A percentile compares a stretch with the other conserved stretches of the same genome.
phyloP scores from a whole-genome alignment of 2,329 filamentous ascomycete genomes.

The Cladobotryum mycophilum region DNA sequence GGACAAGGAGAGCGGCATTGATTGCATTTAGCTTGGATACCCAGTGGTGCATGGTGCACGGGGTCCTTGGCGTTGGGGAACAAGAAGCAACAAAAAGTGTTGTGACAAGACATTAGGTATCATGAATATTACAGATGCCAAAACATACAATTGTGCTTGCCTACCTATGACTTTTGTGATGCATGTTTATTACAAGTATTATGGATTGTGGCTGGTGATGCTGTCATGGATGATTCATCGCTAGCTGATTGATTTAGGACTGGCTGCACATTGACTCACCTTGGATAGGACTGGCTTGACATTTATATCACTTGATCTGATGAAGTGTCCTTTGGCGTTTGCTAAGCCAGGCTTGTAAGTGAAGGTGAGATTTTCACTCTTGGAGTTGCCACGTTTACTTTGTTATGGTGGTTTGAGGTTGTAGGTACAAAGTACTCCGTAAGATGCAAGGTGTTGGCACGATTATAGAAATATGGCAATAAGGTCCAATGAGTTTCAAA shows the following conservation, averaged over 20 bases:
- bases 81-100: background rate
- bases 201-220: background rate
- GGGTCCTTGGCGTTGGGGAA: conserved; percentile 10
- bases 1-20: conserved; percentile 2
- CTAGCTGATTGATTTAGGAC: no score
- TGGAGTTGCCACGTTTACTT: no score
- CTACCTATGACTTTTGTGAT: background rate
- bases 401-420: no score
- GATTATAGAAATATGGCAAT: no score
- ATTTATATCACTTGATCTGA: background rate
- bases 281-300: no score
- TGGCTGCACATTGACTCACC: no score
- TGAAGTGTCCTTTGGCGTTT: background rate
- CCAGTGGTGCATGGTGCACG: conserved; percentile 23
- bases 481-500: no score
- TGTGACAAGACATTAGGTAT: background rate
- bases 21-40: conserved; percentile 26
- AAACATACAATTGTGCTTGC: background rate
- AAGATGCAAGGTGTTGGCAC: no score
- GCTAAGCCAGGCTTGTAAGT: no score
- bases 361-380: no score
- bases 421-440: no score
- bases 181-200: background rate
- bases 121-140: background rate
- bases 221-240: no score